Evolutionary conservation across 345 rosid genomes (phyloP).

Genomic region (Eucalyptus curtisii): DNA sequence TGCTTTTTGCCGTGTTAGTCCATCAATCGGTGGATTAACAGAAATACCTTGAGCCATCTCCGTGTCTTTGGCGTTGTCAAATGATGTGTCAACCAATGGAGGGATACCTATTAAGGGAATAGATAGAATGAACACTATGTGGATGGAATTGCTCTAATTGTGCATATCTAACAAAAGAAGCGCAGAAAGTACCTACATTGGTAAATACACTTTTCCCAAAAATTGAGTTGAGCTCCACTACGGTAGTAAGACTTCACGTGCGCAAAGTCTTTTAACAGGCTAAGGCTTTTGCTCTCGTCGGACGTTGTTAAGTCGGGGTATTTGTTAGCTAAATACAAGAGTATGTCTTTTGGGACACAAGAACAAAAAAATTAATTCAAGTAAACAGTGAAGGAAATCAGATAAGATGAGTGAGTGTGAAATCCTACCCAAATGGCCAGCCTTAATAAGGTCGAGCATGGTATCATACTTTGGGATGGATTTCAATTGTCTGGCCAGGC

Average conservation of each 20-base stretch:
- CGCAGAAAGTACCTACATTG: neutral
- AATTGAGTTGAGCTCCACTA: neutral
- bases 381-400: neutral
- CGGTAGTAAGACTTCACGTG: neutral
- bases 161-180: neutral
- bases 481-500: fast-evolving
- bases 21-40: no score
- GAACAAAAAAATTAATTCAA: neutral
- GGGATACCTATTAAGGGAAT: neutral
- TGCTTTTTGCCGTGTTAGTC: neutral
- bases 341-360: neutral
- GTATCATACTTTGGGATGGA: fast-evolving
- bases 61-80: no score
- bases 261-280: no score
- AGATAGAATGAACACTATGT: neutral
- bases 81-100: no score
- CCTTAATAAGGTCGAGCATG: fast-evolving
- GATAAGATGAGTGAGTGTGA: neutral
- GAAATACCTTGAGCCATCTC: no score
- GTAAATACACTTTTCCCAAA: neutral
- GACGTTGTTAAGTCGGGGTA: no score
- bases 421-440: neutral
- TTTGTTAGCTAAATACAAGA: neutral
- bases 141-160: neutral
- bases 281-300: no score